A percentile compares a stretch with the other conserved stretches of the same genome.
These are phyloP conservation scores for Aspergillus egyptiacus DNA, from an alignment of 495 filamentous ascomycete species.

Conservation along the genomic window DNA sequence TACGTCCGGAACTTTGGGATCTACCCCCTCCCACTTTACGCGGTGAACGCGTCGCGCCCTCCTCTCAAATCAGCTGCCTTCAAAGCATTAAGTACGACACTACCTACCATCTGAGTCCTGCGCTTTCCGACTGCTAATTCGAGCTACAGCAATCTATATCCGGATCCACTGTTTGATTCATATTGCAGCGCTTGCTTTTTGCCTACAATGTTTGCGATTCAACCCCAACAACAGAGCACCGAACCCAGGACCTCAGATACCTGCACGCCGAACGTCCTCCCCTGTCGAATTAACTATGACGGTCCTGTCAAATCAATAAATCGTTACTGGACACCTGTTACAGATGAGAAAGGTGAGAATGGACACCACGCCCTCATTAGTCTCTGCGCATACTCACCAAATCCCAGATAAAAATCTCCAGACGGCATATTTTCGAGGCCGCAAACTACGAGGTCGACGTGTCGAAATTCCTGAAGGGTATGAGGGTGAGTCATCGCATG, in stretches of 20 bases:
- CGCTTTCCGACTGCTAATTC: no score
- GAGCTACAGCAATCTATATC: no score
- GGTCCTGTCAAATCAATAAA: conserved; percentile 59
- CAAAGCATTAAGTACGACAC: no score
- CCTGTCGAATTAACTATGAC: conserved; percentile 75
- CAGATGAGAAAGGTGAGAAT: conserved; percentile 37
- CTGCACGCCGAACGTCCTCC: conserved; percentile 71
- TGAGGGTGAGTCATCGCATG: conserved; percentile 43
- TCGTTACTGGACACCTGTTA: conserved; percentile 65
- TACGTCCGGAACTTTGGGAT: background rate
- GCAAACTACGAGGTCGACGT: conserved; percentile 65
- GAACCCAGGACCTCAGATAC: conserved; percentile 14
- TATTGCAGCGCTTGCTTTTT: no score
- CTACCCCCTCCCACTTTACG: conserved; percentile 25
- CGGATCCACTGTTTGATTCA: no score
- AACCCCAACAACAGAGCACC: conserved; percentile 21
- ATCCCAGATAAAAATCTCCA: conserved; percentile 21
- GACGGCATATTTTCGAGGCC: conserved; percentile 73
- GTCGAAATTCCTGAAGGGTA: conserved; percentile 71
- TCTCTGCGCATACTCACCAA: background rate
- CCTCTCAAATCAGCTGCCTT: no score
- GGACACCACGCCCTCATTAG: background rate
- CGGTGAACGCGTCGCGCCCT: conserved; percentile 38
- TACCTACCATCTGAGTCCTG: no score
- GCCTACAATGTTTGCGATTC: conserved; percentile 36